Conservation (phyloP, 1,139 yeast species). For the Suhomyces atakaporum region DNA sequence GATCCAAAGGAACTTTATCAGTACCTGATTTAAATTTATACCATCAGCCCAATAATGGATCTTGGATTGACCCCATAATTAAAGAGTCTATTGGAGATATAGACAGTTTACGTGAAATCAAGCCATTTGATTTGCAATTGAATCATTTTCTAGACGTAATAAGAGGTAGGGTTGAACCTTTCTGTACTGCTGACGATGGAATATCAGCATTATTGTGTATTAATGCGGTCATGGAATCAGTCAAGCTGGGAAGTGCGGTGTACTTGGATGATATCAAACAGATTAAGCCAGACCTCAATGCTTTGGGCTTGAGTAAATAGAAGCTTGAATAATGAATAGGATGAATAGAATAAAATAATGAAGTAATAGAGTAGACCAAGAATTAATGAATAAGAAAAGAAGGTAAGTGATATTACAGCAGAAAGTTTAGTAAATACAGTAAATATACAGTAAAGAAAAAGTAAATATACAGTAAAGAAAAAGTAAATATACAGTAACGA, state of each 20-base stretch:
- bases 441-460: no score
- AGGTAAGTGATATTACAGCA: no score
- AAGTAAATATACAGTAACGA: no score
- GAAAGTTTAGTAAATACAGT: no score
- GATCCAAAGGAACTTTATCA: constrained; percentile 39
- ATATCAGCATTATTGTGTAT: constrained; percentile 34
- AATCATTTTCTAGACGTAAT: constrained; percentile 41
- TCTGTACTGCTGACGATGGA: constrained; percentile 42
- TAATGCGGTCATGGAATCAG: constrained; percentile 22
- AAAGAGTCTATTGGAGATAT: constrained; percentile 17
- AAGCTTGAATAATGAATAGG: no score
- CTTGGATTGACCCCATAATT: constrained; percentile 26
- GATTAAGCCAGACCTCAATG: constrained; percentile 12
- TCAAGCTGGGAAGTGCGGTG: constrained; percentile 22
- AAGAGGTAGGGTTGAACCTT: constrained; percentile 29
- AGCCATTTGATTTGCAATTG: constrained; percentile 38
- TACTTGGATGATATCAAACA: constrained; percentile 17
- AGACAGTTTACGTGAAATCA: constrained; percentile 16
- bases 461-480: no score
- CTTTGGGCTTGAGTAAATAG: constrained; percentile 4
- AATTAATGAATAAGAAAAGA: no score
- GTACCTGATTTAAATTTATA: constrained; percentile 40
- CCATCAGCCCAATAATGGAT: constrained; percentile 26
- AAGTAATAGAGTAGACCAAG: neutral
- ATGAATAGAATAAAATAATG: neutral